These are phyloP conservation scores for Xylogone sp. DNA, from an alignment of 2,329 filamentous ascomycete species.

Conservation along the genomic window DNA sequence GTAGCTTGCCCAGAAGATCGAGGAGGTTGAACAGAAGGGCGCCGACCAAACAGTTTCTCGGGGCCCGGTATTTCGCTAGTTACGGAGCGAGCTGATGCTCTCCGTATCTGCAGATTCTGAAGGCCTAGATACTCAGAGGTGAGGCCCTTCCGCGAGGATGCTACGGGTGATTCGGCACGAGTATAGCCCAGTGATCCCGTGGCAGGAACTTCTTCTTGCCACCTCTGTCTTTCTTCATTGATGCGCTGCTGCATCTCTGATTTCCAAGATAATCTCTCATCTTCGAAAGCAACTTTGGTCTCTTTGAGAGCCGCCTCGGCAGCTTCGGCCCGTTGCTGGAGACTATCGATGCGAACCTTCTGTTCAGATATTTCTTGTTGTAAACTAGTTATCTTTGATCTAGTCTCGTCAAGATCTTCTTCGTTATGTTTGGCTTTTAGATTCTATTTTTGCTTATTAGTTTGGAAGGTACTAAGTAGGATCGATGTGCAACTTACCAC, in stretches of 20 bases:
- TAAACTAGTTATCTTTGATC: slow-evolving; percentile 58
- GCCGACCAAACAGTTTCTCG: slow-evolving; percentile 17
- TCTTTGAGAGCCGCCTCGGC: slow-evolving; percentile 62
- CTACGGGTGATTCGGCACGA: slow-evolving; percentile 25
- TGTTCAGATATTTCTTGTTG: slow-evolving; percentile 61
- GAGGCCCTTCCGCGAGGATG: slow-evolving; percentile 25
- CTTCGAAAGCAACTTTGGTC: slow-evolving; percentile 49
- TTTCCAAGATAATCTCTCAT: slow-evolving; percentile 57
- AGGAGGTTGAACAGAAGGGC: slow-evolving; percentile 19
- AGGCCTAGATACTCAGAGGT: slow-evolving; percentile 31
- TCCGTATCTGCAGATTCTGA: slow-evolving; percentile 30
- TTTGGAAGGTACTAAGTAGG: not conserved
- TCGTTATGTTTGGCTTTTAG: slow-evolving; percentile 59
- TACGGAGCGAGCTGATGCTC: slow-evolving; percentile 23
- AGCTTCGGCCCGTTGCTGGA: slow-evolving; percentile 63
- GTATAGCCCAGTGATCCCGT: slow-evolving; percentile 23
- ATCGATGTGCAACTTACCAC: slow-evolving; percentile 50
- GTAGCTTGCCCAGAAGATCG: slow-evolving; percentile 24
- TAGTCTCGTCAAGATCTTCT: slow-evolving; percentile 74
- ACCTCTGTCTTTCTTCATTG: slow-evolving; percentile 62
- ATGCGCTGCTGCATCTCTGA: slow-evolving; percentile 52
- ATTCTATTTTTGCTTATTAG: slow-evolving; percentile 49
- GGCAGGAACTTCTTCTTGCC: slow-evolving; percentile 42
- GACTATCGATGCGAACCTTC: slow-evolving; percentile 53
- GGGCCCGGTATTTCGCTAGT: slow-evolving; percentile 21